Conservation (phyloP, 495 filamentous ascomycete species). For the Entonaema liquescens region DNA sequence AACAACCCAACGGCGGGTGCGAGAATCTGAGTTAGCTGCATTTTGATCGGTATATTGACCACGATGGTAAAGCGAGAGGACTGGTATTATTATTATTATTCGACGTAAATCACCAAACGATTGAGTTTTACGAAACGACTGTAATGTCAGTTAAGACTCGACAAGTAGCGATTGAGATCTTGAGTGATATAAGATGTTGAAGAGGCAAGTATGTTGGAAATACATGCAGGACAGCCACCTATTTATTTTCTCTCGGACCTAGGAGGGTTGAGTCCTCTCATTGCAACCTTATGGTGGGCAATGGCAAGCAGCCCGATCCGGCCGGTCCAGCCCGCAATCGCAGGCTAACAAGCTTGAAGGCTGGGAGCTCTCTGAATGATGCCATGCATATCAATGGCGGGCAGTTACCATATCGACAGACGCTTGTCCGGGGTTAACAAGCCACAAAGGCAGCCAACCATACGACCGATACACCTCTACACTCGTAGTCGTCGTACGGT, state of each 20-base stretch:
- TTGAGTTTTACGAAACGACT: constrained; percentile 40
- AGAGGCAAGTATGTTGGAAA: constrained; percentile 14
- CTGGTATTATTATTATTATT: constrained; percentile 30
- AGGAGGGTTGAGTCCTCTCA: constrained; percentile 17
- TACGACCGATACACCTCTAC: constrained; percentile 30
- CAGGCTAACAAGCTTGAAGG: constrained; percentile 34
- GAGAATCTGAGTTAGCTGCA: constrained; percentile 50
- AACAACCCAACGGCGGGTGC: constrained; percentile 49
- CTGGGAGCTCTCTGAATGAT: constrained; percentile 36
- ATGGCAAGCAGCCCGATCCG: constrained; percentile 37
- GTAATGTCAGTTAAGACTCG: constrained; percentile 40
- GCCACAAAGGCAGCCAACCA: constrained; percentile 37
- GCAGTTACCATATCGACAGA: constrained; percentile 34
- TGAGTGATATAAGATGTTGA: constrained; percentile 36
- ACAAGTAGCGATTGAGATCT: constrained; percentile 43
- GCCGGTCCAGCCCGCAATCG: constrained; percentile 40
- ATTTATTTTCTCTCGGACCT: constrained; percentile 36
- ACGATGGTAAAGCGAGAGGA: constrained; percentile 31
- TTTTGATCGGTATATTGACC: constrained; percentile 39
- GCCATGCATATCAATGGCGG: constrained; percentile 32
- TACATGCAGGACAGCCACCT: constrained; percentile 37
- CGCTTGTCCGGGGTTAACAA: constrained; percentile 33
- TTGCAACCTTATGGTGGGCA: constrained; percentile 41
- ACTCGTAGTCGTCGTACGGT: constrained; percentile 22
- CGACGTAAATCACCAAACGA: constrained; percentile 34